A percentile compares a stretch with the other conserved stretches of the same genome.
phyloP scores from a whole-genome alignment of 2,329 filamentous ascomycete species.

The Verticillium nonalfalfae region DNA sequence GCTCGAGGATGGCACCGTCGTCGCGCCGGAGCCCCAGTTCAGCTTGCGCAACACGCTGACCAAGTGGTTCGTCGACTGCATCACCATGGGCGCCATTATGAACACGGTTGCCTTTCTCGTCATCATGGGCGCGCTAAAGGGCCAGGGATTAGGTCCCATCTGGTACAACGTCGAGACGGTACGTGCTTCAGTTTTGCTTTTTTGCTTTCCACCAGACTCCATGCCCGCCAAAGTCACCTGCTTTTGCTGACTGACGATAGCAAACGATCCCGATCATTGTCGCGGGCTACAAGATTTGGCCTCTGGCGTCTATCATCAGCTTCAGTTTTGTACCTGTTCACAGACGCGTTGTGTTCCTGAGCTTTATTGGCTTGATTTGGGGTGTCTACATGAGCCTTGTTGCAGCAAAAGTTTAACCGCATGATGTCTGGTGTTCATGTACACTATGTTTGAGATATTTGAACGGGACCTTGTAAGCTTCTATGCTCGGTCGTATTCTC shows the following conservation, averaged over 20 bases:
- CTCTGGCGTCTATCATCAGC: slow-evolving; percentile 42
- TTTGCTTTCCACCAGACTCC: too few relatives aligned
- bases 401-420: slow-evolving; percentile 29
- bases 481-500: too few relatives aligned
- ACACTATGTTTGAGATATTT: too few relatives aligned
- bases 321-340: slow-evolving; percentile 44
- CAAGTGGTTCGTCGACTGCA: slow-evolving; percentile 46
- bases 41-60: slow-evolving; percentile 34
- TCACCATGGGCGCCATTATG: slow-evolving; percentile 37
- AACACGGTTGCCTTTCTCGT: slow-evolving; percentile 39
- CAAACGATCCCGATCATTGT: slow-evolving; percentile 42
- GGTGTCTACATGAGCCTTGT: slow-evolving; percentile 45
- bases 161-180: slow-evolving; percentile 29
- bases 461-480: too few relatives aligned
- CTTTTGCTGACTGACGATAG: slow-evolving; percentile 13
- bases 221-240: not conserved
- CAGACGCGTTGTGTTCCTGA: slow-evolving; percentile 41
- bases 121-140: slow-evolving; percentile 40
- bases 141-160: slow-evolving; percentile 28
- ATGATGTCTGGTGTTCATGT: not conserved
- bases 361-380: slow-evolving; percentile 41
- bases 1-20: slow-evolving; percentile 9
- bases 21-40: slow-evolving; percentile 22
- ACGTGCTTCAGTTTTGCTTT: slow-evolving; percentile 3
- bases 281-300: slow-evolving; percentile 46